phyloP scores from a whole-genome alignment of 169 alveolate species.

The Theileria orientalis region DNA sequence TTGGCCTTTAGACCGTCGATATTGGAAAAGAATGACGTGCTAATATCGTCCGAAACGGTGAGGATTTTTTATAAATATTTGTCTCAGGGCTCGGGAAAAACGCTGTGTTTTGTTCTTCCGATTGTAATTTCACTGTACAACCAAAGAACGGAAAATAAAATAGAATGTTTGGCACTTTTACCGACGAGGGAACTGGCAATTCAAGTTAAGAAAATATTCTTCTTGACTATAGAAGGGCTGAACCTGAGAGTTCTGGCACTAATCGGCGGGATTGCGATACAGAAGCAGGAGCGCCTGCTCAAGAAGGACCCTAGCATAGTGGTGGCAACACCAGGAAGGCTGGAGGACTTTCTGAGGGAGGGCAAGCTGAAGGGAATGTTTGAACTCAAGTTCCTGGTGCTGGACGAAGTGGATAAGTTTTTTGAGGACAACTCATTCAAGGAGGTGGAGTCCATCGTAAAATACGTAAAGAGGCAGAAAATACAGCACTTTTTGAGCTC shows the following conservation, averaged over 20 bases:
- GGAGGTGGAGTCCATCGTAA: slow-evolving; percentile 44
- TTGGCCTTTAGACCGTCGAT: slow-evolving; percentile 46
- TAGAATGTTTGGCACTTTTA: slow-evolving; percentile 35
- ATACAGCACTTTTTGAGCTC: slow-evolving; percentile 47
- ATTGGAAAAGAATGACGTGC: slow-evolving; percentile 13
- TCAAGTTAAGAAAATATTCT: slow-evolving; percentile 77
- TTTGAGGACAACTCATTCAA: slow-evolving; percentile 72
- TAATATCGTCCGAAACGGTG: slow-evolving; percentile 65
- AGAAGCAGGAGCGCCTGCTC: slow-evolving; percentile 69
- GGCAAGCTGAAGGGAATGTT: slow-evolving; percentile 65
- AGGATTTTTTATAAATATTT: not conserved
- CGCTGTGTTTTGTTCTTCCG: slow-evolving; percentile 87
- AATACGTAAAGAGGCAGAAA: slow-evolving; percentile 10
- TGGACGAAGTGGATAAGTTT: slow-evolving; percentile 94
- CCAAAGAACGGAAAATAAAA: not conserved
- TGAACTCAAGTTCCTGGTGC: slow-evolving; percentile 78
- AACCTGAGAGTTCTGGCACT: slow-evolving; percentile 60
- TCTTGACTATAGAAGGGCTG: slow-evolving; percentile 53
- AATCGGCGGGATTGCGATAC: slow-evolving; percentile 81
- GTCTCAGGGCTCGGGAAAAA: slow-evolving; percentile 87
- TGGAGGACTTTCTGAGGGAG: slow-evolving; percentile 63
- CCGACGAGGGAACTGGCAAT: slow-evolving; percentile 90
- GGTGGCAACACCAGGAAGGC: slow-evolving; percentile 79
- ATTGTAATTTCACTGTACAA: slow-evolving; percentile 53
- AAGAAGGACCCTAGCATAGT: slow-evolving; percentile 65